Conservation (phyloP, 257 asterid species). For the Echites panduratus region DNA sequence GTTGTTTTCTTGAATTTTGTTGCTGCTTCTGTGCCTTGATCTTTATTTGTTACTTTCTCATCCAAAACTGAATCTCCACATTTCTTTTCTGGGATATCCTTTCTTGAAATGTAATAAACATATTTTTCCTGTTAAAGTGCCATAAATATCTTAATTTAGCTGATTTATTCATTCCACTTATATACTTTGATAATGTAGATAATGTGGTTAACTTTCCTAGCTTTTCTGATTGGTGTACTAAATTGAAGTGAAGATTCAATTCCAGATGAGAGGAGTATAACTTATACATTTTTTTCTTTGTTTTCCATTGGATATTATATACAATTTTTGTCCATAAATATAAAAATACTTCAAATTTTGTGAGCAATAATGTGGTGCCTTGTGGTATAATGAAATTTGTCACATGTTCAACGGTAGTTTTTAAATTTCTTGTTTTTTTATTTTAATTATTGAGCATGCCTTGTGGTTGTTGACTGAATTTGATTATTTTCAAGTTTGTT, state of each 20-base stretch:
- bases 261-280: not conserved
- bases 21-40: not conserved
- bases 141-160: not conserved
- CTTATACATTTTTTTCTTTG: not conserved
- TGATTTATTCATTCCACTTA: not conserved
- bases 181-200: not conserved
- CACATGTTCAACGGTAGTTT: not conserved
- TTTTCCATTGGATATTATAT: not conserved
- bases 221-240: not conserved
- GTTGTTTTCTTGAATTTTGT: not conserved
- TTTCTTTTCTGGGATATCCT: not conserved
- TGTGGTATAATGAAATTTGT: not conserved
- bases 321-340: not conserved
- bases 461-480: not conserved
- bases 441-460: not conserved
- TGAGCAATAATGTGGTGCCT: not conserved
- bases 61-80: not conserved
- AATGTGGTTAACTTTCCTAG: not conserved
- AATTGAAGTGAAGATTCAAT: not conserved
- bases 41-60: not conserved
- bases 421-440: slow-evolving; percentile 1
- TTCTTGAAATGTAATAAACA: not conserved
- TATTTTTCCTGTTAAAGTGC: not conserved
- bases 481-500: not conserved
- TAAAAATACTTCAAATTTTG: not conserved